phyloP scores from a whole-genome alignment of 345 rosid species.

The Laguncularia racemosa region DNA sequence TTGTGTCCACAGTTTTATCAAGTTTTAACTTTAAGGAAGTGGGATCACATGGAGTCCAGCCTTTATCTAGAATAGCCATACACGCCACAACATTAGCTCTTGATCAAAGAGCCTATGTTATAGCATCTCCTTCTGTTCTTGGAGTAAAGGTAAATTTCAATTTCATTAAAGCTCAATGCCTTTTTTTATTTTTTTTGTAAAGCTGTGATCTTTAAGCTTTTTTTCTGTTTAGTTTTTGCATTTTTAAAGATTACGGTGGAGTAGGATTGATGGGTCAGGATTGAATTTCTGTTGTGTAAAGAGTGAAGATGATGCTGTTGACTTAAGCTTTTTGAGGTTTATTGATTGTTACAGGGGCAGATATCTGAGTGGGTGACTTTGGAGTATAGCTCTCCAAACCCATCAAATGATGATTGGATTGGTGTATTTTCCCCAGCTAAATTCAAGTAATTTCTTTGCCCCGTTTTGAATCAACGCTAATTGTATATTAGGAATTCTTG shows the following conservation, averaged over 20 bases:
- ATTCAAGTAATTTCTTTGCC: conserved; percentile 43
- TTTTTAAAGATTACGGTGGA: no score
- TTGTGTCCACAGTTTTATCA: no score
- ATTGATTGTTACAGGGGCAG: conserved; percentile 46
- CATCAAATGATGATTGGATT: conserved; percentile 61
- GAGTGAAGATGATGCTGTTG: no score
- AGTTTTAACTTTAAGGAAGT: no score
- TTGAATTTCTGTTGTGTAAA: no score
- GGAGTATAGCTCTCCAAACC: conserved; percentile 31
- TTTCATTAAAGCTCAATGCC: no score
- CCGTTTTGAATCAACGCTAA: not conserved
- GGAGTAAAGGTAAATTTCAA: conserved; percentile 34
- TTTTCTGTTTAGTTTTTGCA: no score
- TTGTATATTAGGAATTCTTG: not conserved
- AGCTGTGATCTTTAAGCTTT: no score
- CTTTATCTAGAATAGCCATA: conserved; percentile 57
- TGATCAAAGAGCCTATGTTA: conserved; percentile 27
- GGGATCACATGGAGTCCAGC: conserved; percentile 40
- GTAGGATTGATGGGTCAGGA: no score
- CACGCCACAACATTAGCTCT: conserved; percentile 36
- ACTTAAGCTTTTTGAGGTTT: no score
- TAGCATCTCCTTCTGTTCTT: conserved; percentile 45
- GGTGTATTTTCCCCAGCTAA: conserved; percentile 87
- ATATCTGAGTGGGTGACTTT: conserved; percentile 68
- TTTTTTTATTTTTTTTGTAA: no score